Evolutionary conservation across 2,329 filamentous ascomycete genomes (phyloP).

Genomic region (Penicillium rolfsii): DNA sequence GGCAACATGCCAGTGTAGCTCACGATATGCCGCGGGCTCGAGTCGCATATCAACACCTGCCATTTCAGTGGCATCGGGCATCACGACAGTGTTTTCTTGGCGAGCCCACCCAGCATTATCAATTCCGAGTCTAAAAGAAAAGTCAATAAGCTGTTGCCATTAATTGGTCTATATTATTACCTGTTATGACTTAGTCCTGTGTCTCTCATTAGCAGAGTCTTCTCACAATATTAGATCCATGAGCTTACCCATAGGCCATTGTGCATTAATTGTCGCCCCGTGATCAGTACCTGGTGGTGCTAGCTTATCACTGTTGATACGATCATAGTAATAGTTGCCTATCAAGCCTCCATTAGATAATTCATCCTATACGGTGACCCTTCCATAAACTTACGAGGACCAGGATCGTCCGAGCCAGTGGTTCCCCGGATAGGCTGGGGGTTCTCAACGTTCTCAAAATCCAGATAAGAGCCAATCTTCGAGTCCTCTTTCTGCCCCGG

Average conservation of each 20-base stretch:
- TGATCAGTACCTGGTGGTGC: conserved; percentile 59
- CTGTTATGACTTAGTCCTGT: conserved; percentile 52
- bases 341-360: not conserved
- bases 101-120: conserved; percentile 57
- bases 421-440: conserved; percentile 61
- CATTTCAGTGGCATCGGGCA: conserved; percentile 57
- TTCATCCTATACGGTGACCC: not conserved
- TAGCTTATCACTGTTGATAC: conserved; percentile 58
- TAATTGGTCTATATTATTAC: conserved; percentile 20
- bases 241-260: conserved; percentile 56
- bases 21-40: conserved; percentile 61
- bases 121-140: conserved; percentile 42
- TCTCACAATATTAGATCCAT: too few relatives aligned
- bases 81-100: conserved; percentile 56
- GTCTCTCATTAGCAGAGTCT: conserved; percentile 9
- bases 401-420: conserved; percentile 56
- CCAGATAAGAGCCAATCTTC: conserved; percentile 56
- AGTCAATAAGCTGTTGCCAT: not conserved
- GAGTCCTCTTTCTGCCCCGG: conserved; percentile 56
- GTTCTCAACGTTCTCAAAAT: conserved; percentile 56
- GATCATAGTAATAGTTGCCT: conserved; percentile 56
- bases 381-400: conserved; percentile 46
- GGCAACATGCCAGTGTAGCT: conserved; percentile 60
- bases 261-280: conserved; percentile 47
- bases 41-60: conserved; percentile 64